Evolutionary conservation across 2,329 filamentous ascomycete species (phyloP).

Genomic region (Neofusicoccum laricinum): DNA sequence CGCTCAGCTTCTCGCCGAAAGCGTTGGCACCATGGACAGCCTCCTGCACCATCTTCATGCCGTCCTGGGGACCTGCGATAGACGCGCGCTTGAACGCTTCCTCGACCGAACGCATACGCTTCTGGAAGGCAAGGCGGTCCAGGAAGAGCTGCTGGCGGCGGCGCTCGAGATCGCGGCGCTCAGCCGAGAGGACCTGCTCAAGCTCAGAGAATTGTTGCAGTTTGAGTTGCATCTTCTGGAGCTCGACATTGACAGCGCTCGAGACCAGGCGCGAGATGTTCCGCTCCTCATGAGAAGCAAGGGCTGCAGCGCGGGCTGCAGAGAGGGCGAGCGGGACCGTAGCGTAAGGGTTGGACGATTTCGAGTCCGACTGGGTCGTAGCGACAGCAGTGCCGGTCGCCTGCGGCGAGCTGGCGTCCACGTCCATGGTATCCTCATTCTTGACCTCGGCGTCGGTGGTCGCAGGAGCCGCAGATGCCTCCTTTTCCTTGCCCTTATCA

Average conservation of each 20-base stretch:
- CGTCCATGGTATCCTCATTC: conserved; percentile 59
- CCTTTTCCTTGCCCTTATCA: conserved; percentile 56
- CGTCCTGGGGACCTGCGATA: conserved; percentile 37
- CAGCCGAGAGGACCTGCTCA: conserved; percentile 85
- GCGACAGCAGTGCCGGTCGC: conserved; percentile 29
- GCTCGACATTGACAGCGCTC: conserved; percentile 85
- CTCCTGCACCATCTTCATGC: conserved; percentile 39
- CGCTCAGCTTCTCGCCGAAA: conserved; percentile 17
- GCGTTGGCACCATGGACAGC: conserved; percentile 12
- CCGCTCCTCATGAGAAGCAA: conserved; percentile 94
- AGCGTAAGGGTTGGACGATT: conserved; percentile 49
- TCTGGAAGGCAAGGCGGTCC: conserved; percentile 86
- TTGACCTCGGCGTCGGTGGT: conserved; percentile 49
- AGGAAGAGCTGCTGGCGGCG: conserved; percentile 91
- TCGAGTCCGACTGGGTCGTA: neutral
- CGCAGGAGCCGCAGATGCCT: conserved; percentile 49
- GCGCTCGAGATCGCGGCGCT: conserved; percentile 87
- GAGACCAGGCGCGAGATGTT: conserved; percentile 94
- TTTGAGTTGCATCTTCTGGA: conserved; percentile 95
- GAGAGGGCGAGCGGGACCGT: conserved; percentile 83
- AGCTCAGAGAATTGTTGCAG: conserved; percentile 95
- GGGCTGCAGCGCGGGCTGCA: conserved; percentile 78
- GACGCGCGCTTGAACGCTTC: conserved; percentile 61
- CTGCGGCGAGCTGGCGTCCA: conserved; percentile 53
- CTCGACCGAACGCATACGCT: conserved; percentile 79